Percentiles rank a stretch among this genome's conserved stretches.
These are phyloP conservation scores for Cordyceps fumosorosea DNA, from an alignment of 2,329 filamentous ascomycete genomes.

Conservation along the genomic window DNA sequence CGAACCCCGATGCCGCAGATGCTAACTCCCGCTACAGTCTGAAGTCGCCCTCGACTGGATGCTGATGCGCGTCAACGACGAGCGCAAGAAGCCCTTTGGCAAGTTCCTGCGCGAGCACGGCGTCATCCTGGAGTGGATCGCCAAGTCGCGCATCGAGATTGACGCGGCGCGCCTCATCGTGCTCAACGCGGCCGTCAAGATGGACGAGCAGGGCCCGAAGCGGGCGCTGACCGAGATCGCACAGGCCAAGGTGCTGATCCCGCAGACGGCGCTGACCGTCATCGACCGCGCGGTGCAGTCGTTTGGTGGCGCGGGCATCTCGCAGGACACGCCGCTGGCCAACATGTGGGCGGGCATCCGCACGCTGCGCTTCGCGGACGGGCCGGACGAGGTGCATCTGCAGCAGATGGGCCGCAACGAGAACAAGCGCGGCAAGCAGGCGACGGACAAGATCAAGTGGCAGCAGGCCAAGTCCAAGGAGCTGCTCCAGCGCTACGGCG, in stretches of 20 bases:
- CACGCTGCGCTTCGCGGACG: conserved; percentile 82
- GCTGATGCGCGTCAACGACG: conserved; percentile 89
- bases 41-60: conserved; percentile 93
- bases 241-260: conserved; percentile 88
- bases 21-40: conserved; percentile 39
- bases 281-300: conserved; percentile 93
- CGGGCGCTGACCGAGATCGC: conserved; percentile 88
- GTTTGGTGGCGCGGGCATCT: conserved; percentile 84
- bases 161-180: conserved; percentile 85
- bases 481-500: conserved; percentile 55
- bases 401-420: conserved; percentile 76
- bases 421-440: conserved; percentile 60
- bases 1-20: neutral
- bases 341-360: conserved; percentile 74
- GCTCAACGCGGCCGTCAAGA: conserved; percentile 90
- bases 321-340: conserved; percentile 89
- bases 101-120: conserved; percentile 83
- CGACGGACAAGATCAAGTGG: conserved; percentile 53
- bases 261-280: conserved; percentile 72
- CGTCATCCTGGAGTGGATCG: conserved; percentile 92
- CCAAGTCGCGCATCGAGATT: conserved; percentile 86
- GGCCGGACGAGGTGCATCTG: conserved; percentile 91
- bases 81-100: conserved; percentile 83
- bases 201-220: conserved; percentile 86
- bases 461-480: conserved; percentile 61